Evolutionary conservation across 495 filamentous ascomycete genomes (phyloP).

Genomic region (Bryoglossum gracile): DNA sequence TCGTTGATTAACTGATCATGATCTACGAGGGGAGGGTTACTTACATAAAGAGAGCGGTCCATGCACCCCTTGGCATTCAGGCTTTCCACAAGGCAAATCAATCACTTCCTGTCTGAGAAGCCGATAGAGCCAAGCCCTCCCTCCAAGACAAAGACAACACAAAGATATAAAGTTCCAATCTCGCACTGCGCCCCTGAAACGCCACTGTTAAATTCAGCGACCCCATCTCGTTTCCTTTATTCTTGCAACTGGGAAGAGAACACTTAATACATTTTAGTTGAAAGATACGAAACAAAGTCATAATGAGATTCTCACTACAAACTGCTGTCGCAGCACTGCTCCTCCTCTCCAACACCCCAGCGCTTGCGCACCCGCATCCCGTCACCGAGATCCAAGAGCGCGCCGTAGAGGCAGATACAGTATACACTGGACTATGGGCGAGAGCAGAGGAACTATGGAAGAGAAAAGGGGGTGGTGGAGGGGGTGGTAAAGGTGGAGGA

Average conservation of each 20-base stretch:
- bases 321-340: conserved; percentile 6
- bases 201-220: background rate
- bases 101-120: no score
- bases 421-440: no score
- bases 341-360: conserved; percentile 1
- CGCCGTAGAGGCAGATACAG: no score
- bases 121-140: no score
- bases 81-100: no score
- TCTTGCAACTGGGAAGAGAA: background rate
- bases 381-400: conserved; percentile 13
- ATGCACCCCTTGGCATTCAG: no score
- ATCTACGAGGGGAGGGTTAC: no score
- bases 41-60: no score
- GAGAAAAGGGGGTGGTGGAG: conserved; percentile 47
- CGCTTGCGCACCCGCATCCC: conserved; percentile 17
- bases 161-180: no score
- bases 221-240: background rate
- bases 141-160: no score
- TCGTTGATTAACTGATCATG: no score
- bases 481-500: conserved; percentile 35
- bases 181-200: no score
- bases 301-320: conserved; percentile 7
- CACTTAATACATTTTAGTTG: background rate
- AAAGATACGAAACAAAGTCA: background rate
- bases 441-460: conserved; percentile 42